phyloP scores from a whole-genome alignment of 352 stramenopile species.

The Lagenidium sp. region DNA sequence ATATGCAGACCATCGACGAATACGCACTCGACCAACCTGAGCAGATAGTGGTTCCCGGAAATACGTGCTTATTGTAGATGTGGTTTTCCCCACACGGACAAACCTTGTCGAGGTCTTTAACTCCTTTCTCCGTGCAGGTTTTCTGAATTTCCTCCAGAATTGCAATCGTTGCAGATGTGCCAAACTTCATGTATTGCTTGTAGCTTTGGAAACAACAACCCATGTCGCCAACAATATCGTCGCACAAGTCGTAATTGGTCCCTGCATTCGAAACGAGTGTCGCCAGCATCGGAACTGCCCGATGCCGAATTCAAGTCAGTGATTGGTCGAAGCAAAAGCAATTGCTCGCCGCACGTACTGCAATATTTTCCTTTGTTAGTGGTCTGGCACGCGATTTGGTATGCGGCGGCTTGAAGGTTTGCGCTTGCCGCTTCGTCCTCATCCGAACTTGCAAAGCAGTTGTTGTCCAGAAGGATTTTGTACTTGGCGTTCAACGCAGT shows the following conservation, averaged over 20 bases:
- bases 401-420: slow-evolving; percentile 43
- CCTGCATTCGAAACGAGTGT: slow-evolving; percentile 38
- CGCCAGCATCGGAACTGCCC: slow-evolving; percentile 44
- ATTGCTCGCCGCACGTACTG: slow-evolving; percentile 40
- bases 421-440: slow-evolving; percentile 43
- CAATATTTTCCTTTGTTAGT: slow-evolving; percentile 51
- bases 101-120: slow-evolving; percentile 25
- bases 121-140: slow-evolving; percentile 29
- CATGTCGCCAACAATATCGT: slow-evolving; percentile 59
- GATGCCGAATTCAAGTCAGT: background rate
- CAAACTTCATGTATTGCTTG: slow-evolving; percentile 58
- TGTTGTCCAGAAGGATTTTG: slow-evolving; percentile 45
- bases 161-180: slow-evolving; percentile 34
- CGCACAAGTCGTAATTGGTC: slow-evolving; percentile 45
- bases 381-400: slow-evolving; percentile 66
- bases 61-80: slow-evolving; percentile 43
- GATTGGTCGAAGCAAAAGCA: no score
- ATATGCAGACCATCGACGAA: no score
- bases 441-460: slow-evolving; percentile 52
- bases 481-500: slow-evolving; percentile 46
- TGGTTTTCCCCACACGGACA: slow-evolving; percentile 41
- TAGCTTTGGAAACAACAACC: slow-evolving; percentile 83
- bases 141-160: slow-evolving; percentile 40
- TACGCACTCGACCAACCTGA: slow-evolving; percentile 23
- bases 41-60: slow-evolving; percentile 48